Base-by-base conservation (phyloP, 2,329 filamentous ascomycete genomes). In the Apiospora malaysiana region DNA sequence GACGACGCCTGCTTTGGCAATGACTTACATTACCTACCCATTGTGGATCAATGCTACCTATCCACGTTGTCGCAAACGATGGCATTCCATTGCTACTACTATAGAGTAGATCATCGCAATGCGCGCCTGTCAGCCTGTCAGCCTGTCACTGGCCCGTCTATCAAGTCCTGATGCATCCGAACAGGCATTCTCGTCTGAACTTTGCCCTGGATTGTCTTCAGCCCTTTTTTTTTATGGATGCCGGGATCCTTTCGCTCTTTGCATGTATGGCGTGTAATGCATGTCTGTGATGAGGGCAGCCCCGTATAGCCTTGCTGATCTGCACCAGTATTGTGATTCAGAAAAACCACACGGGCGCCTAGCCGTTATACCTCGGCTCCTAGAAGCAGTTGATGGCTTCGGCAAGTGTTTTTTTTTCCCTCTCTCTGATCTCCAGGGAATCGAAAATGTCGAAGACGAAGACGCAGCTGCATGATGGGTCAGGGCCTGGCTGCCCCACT, bases 21-120 rank as follows among this genome's bases (percentile, higher is more conserved):
- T 59, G 51, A 59, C 51, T 63, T 63, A 40, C 56, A 59, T 59
- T 56, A 3, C 27, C 27, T 59, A 37, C 32, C 56, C 10, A 40
- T n/a, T 8, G 56, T 63, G 56, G 56, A 63, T 63, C 56, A 63
- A 63, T 37, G 56, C 56, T 63, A 63, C 56, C 56, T 63, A 63
- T 63, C 56, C 56, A 63, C 56, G 56, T 63, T 63, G 56, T 63
- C 27, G 56, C 56, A 10, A 63, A 63, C 56, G 56, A 40, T 63
- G 56, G 12, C 56, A 63, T 63, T 63, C 56, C 56, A 40, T 40
- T 40, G 21, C 56, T 63, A 9, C 32, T 5, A 63, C 27, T 40
- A 18, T 18, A 37, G 16, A 21, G 27, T n/a, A 63, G 56, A 63
- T 63, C 27, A 12, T 63, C 56, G 56, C 56, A 40, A 63, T 32